phyloP scores from a whole-genome alignment of 2,329 filamentous ascomycete species.

The Microdochium trichocladiopsis region DNA sequence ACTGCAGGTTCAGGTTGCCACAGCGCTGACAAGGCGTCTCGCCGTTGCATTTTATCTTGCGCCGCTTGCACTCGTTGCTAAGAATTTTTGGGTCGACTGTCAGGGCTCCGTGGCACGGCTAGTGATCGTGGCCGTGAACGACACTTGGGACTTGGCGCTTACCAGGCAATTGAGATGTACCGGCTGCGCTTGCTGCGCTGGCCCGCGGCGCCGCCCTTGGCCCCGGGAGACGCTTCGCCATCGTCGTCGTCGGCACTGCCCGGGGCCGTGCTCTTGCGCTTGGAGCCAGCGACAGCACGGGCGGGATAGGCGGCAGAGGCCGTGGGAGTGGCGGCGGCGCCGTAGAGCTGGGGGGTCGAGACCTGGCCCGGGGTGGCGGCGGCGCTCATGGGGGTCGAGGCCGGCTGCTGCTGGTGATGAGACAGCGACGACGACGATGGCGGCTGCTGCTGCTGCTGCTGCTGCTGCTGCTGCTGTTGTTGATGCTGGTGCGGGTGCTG shows the following conservation, averaged over 20 bases:
- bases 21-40: slow-evolving; percentile 62
- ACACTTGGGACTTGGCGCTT: too few species aligned
- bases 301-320: neutral
- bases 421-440: neutral
- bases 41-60: slow-evolving; percentile 70
- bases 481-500: neutral
- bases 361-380: neutral
- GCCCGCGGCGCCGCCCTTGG: slow-evolving; percentile 4
- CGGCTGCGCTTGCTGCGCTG: slow-evolving; percentile 55
- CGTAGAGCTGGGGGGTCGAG: neutral
- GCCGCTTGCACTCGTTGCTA: slow-evolving; percentile 68
- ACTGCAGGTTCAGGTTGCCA: slow-evolving; percentile 59
- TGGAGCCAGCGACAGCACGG: slow-evolving; percentile 4
- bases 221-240: slow-evolving; percentile 13
- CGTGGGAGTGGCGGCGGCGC: neutral
- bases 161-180: slow-evolving; percentile 59
- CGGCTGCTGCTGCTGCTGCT: neutral
- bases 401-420: slow-evolving; percentile 2
- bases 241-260: slow-evolving; percentile 9
- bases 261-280: slow-evolving; percentile 13
- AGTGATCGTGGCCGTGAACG: too few species aligned
- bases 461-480: slow-evolving; percentile 1
- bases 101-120: neutral
- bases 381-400: neutral
- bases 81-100: neutral